phyloP scores from a whole-genome alignment of 139 green algal species.

The Eudorina sp. region DNA sequence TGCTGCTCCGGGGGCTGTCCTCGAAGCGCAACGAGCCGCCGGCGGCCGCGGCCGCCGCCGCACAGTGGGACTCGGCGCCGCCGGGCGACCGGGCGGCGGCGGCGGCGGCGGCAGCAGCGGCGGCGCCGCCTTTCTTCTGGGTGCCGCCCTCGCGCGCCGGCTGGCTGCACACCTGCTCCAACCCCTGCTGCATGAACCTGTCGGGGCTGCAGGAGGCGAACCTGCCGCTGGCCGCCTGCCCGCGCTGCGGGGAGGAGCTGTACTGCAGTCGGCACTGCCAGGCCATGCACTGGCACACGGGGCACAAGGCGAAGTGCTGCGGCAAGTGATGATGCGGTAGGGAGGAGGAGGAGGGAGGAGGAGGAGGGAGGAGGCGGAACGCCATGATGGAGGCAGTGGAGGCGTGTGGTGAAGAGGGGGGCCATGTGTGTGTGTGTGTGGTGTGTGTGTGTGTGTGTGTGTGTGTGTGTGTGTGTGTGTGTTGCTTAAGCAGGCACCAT shows the following conservation, averaged over 20 bases:
- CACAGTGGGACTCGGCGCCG: too few species aligned
- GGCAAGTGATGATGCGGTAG: not conserved
- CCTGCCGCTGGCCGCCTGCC: slow-evolving; percentile 32
- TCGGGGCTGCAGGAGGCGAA: slow-evolving; percentile 28
- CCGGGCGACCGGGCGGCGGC: not conserved
- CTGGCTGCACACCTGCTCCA: slow-evolving; percentile 31
- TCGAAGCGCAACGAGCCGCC: not conserved
- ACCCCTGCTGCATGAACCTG: slow-evolving; percentile 51
- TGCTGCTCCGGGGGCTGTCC: slow-evolving; percentile 32
- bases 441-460: not conserved
- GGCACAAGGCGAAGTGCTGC: not conserved
- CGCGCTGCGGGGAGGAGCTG: slow-evolving; percentile 13
- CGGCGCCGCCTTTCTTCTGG: slow-evolving; percentile 29
- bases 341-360: not conserved
- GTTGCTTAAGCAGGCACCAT: not conserved
- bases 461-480: not conserved
- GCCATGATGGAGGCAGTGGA: not conserved
- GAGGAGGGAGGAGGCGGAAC: not conserved
- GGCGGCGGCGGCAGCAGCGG: not conserved
- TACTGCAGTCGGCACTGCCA: slow-evolving; percentile 49
- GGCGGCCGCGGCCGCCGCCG: not conserved
- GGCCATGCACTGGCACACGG: slow-evolving; percentile 30
- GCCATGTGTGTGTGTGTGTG: not conserved
- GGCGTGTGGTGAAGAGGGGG: not conserved
- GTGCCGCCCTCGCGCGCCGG: not conserved